Conservation (phyloP, 495 filamentous ascomycete genomes). For the Pyronema omphalodes region DNA sequence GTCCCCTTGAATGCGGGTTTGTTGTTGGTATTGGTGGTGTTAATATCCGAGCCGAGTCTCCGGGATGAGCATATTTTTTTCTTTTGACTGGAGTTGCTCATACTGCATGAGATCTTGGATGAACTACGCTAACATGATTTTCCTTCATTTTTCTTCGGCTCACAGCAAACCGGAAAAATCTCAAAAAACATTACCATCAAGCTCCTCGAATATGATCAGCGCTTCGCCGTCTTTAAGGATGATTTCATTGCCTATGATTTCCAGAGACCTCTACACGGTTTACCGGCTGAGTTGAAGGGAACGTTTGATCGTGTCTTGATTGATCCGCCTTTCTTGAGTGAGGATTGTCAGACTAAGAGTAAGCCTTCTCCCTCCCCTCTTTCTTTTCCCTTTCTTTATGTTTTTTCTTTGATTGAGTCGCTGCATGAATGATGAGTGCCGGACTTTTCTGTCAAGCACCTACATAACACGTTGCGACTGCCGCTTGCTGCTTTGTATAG, state of each 20-base stretch:
- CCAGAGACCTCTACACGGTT: constrained; percentile 41
- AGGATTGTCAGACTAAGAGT: constrained; percentile 70
- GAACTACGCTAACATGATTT: not conserved
- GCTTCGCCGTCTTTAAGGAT: constrained; percentile 47
- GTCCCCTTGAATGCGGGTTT: too few species aligned
- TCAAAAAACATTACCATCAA: constrained; percentile 28
- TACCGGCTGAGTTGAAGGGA: constrained; percentile 40
- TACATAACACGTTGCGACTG: too few species aligned
- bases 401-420: too few species aligned
- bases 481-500: too few species aligned
- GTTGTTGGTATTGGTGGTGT: too few species aligned
- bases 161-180: constrained; percentile 19
- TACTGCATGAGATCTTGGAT: too few species aligned
- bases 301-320: constrained; percentile 46
- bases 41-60: too few species aligned
- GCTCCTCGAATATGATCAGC: constrained; percentile 51
- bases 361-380: constrained; percentile 11
- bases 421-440: too few species aligned
- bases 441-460: too few species aligned
- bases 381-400: not conserved
- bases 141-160: not conserved
- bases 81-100: too few species aligned
- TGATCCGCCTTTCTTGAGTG: constrained; percentile 61
- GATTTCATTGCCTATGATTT: constrained; percentile 60
- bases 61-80: too few species aligned